Percentiles rank a stretch among this genome's conserved stretches.
Conservation (phyloP, 768 basidiomycete species). For the Naganishia randhawae region DNA sequence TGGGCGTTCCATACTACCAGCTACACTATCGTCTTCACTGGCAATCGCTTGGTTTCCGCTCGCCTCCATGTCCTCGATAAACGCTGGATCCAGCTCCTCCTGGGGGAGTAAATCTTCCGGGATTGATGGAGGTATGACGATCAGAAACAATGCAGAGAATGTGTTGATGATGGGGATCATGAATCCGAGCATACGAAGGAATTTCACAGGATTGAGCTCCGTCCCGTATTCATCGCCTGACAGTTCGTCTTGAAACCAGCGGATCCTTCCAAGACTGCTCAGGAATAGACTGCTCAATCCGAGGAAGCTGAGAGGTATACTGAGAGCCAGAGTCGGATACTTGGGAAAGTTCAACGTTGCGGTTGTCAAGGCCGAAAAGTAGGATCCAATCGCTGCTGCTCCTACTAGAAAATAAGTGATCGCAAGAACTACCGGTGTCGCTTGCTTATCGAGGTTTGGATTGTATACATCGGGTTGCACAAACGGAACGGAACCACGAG, state of each 20-base stretch:
- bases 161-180: constrained; percentile 46
- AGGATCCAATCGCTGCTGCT: constrained; percentile 47
- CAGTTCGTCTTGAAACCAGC: constrained; percentile 14
- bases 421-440: constrained; percentile 13
- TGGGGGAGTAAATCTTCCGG: constrained; percentile 17
- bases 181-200: constrained; percentile 43
- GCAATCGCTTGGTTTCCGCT: constrained; percentile 23
- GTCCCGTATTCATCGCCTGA: constrained; percentile 20
- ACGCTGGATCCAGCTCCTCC: neutral
- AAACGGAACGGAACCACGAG: constrained; percentile 20
- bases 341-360: constrained; percentile 47
- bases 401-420: constrained; percentile 44
- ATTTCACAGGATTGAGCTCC: constrained; percentile 39
- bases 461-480: constrained; percentile 2
- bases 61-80: constrained; percentile 23
- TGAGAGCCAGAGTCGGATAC: constrained; percentile 47
- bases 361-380: constrained; percentile 48
- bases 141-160: constrained; percentile 43
- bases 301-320: constrained; percentile 43
- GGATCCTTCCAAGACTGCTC: constrained; percentile 16
- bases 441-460: constrained; percentile 18
- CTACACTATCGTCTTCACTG: neutral
- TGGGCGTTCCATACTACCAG: constrained; percentile 18
- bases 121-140: constrained; percentile 32
- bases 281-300: constrained; percentile 47